These are phyloP conservation scores for Kalanchoe fedtschenkoi DNA, from an alignment of 164 flowering plant species.

Conservation along the genomic window DNA sequence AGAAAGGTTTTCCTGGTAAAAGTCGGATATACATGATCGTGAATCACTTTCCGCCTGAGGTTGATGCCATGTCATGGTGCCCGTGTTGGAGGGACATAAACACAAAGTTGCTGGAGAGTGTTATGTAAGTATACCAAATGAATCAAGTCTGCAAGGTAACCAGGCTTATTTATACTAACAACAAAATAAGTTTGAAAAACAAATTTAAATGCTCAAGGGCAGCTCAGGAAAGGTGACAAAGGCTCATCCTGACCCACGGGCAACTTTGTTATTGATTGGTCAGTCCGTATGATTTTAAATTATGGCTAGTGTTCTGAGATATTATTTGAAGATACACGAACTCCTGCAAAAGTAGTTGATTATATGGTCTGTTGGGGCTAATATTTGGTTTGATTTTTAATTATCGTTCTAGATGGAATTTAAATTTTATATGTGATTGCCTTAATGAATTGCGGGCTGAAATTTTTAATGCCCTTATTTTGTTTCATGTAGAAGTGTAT, in stretches of 20 bases:
- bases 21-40: slow-evolving; percentile 2
- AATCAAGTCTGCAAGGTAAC: not conserved
- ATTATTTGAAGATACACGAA: not conserved
- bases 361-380: not conserved
- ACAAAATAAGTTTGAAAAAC: not conserved
- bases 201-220: too few relatives aligned
- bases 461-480: not conserved
- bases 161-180: slow-evolving; percentile 1
- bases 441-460: not conserved
- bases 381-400: not conserved
- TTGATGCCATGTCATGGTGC: slow-evolving; percentile 11
- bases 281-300: too few relatives aligned
- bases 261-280: not conserved
- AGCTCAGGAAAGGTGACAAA: not conserved
- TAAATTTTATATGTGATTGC: not conserved
- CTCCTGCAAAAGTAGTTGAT: not conserved
- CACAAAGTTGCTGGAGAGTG: not conserved
- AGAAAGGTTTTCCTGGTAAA: slow-evolving; percentile 16
- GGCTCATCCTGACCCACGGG: not conserved
- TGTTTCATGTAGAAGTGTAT: not conserved
- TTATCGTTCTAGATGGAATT: not conserved
- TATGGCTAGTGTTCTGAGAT: not conserved
- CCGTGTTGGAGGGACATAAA: slow-evolving; percentile 7
- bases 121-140: not conserved
- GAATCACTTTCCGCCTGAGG: slow-evolving; percentile 6